Evolutionary conservation across 257 asterid genomes (phyloP).

Genomic region (Solanum medicagineum): DNA sequence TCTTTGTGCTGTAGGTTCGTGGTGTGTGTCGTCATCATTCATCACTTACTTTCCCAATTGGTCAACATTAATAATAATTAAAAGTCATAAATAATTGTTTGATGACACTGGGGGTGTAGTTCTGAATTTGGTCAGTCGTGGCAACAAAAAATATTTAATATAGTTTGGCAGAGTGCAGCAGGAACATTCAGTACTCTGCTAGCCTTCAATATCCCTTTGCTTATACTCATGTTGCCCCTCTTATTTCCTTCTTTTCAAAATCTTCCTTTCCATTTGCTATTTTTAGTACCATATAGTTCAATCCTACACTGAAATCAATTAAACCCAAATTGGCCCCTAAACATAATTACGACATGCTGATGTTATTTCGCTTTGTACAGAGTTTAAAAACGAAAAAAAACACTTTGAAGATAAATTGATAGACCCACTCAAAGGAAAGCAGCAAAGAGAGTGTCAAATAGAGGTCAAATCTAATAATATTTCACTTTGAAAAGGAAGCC

Average conservation of each 20-base stretch:
- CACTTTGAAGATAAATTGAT: too few species aligned
- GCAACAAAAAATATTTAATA: background rate
- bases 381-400: background rate
- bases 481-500: background rate
- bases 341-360: background rate
- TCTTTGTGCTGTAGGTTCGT: background rate
- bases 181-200: background rate
- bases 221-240: background rate
- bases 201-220: background rate
- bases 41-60: background rate
- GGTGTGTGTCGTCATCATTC: background rate
- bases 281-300: background rate
- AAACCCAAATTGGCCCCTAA: background rate
- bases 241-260: background rate
- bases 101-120: background rate
- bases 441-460: background rate
- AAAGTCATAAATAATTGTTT: background rate
- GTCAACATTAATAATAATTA: background rate
- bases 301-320: background rate
- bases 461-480: constrained; percentile 2
- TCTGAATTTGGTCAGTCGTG: background rate
- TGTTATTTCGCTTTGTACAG: too few species aligned
- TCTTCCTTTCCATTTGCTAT: background rate
- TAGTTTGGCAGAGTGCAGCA: background rate
- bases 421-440: background rate